A percentile compares a stretch with the other conserved stretches of the same genome.
These are phyloP conservation scores for Cordyceps tenuipes DNA, from an alignment of 2,329 filamentous ascomycete genomes.

Conservation along the genomic window DNA sequence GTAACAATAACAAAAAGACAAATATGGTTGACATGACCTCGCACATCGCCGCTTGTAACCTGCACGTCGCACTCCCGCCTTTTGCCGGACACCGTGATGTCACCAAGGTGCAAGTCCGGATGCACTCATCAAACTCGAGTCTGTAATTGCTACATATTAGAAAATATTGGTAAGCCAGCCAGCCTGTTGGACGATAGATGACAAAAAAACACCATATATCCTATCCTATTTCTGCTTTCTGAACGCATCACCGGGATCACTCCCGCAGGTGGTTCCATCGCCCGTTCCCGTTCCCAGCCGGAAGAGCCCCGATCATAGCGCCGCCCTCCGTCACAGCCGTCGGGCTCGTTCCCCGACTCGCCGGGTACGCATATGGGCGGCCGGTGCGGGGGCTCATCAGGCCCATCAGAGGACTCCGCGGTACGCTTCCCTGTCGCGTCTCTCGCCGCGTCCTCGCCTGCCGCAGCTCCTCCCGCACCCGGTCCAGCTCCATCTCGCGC, in stretches of 20 bases:
- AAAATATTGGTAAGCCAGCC: too few relatives aligned
- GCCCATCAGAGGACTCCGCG: constrained; percentile 46
- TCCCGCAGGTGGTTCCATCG: constrained; percentile 40
- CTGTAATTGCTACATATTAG: too few relatives aligned
- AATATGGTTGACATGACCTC: not conserved
- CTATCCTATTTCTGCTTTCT: not conserved
- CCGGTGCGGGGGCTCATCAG: constrained; percentile 42
- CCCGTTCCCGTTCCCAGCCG: constrained; percentile 27
- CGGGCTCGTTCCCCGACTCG: constrained; percentile 44
- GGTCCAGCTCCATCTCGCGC: constrained; percentile 42
- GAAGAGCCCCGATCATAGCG: constrained; percentile 15
- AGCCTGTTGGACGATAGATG: too few relatives aligned
- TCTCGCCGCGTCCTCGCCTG: constrained; percentile 42
- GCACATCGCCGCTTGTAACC: not conserved
- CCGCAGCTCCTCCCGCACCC: constrained; percentile 40
- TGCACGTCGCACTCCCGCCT: too few relatives aligned
- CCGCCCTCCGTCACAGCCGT: constrained; percentile 24
- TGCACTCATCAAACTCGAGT: too few relatives aligned
- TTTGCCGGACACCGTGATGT: too few relatives aligned
- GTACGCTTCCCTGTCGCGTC: constrained; percentile 48
- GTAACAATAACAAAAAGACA: constrained; percentile 6
- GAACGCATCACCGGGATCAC: constrained; percentile 8
- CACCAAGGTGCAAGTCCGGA: too few relatives aligned
- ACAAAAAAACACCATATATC: not conserved
- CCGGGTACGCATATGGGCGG: constrained; percentile 24